Evolutionary conservation across 164 flowering plant genomes (phyloP).

Genomic region (Stephania japonica): DNA sequence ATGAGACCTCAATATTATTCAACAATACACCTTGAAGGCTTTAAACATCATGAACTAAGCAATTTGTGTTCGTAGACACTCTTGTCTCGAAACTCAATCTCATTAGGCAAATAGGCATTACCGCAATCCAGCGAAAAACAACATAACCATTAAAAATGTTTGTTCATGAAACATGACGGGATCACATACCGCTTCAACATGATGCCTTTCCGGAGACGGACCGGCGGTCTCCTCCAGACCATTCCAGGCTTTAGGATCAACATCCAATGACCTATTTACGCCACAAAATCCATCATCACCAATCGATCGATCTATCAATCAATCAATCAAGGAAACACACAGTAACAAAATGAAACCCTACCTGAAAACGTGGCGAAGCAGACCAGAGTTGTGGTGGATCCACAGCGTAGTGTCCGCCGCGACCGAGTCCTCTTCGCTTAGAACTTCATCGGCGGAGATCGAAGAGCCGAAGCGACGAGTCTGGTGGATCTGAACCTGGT

Average conservation of each 20-base stretch:
- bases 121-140: not conserved
- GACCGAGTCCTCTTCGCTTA: slow-evolving; percentile 38
- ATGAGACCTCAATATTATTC: not conserved
- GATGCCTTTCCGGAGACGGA: slow-evolving; percentile 44
- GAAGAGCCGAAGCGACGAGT: slow-evolving; percentile 42
- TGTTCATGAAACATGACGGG: not conserved
- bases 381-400: slow-evolving; percentile 58
- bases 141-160: not conserved
- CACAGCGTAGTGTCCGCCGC: slow-evolving; percentile 66
- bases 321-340: not conserved
- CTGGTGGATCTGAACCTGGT: slow-evolving; percentile 86
- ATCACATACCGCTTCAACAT: slow-evolving; percentile 71
- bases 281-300: not conserved
- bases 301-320: not conserved
- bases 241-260: slow-evolving; percentile 60
- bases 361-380: slow-evolving; percentile 87
- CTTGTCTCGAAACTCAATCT: not conserved
- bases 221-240: slow-evolving; percentile 81
- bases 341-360: slow-evolving; percentile 1
- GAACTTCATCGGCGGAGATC: slow-evolving; percentile 16
- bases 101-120: not conserved
- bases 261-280: slow-evolving; percentile 45
- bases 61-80: not conserved
- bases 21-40: not conserved
- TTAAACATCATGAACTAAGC: not conserved